These are phyloP conservation scores for Pyricularia sp. DNA, from an alignment of 2,329 filamentous ascomycete species.

Conservation along the genomic window DNA sequence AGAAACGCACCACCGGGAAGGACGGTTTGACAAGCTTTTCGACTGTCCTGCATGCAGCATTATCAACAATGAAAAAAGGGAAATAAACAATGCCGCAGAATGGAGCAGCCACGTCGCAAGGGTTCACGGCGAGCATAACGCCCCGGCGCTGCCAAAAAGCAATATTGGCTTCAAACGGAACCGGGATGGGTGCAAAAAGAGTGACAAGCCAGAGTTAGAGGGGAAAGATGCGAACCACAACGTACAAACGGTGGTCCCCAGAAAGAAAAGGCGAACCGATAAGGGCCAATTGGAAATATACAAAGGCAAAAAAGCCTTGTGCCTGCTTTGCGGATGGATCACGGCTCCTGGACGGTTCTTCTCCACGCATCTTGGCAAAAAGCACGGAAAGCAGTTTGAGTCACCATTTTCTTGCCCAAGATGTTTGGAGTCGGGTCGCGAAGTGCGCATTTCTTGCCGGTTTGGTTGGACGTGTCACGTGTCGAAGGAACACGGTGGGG, in stretches of 20 bases:
- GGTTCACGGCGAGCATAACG: neutral
- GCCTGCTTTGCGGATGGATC: neutral
- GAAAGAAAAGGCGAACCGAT: neutral
- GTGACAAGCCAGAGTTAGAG: neutral
- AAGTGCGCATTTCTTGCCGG: neutral
- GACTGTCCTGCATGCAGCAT: neutral
- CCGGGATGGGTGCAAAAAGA: no score
- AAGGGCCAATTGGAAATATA: neutral
- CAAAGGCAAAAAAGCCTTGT: neutral
- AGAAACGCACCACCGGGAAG: neutral
- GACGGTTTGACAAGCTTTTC: neutral
- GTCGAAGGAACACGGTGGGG: neutral
- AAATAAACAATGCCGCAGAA: neutral
- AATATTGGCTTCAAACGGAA: neutral
- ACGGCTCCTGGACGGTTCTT: neutral
- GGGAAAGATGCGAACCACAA: neutral
- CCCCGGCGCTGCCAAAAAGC: neutral
- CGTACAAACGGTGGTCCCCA: neutral
- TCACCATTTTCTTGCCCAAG: neutral
- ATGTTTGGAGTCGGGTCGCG: neutral
- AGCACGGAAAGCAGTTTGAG: neutral
- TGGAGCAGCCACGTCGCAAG: conserved; percentile 1
- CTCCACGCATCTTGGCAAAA: neutral
- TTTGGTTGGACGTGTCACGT: neutral
- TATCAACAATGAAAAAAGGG: neutral